These are phyloP conservation scores for Penicillium aurantiogriseum DNA, from an alignment of 2,329 filamentous ascomycete species.

Conservation along the genomic window DNA sequence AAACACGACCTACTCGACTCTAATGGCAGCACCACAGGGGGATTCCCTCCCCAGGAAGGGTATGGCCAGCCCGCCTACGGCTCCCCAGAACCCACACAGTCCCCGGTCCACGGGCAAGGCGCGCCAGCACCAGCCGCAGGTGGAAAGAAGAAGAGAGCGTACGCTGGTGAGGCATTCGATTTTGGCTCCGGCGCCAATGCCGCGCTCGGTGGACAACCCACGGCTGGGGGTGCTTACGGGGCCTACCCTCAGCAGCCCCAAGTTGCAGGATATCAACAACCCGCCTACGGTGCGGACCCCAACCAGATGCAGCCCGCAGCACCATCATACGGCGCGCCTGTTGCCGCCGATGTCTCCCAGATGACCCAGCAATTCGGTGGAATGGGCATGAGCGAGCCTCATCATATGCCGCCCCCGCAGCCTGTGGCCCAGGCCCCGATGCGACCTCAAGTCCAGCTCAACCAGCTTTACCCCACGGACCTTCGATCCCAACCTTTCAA, in stretches of 20 bases:
- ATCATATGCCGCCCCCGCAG: conserved; percentile 45
- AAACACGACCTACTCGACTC: conserved; percentile 15
- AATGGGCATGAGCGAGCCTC: conserved; percentile 66
- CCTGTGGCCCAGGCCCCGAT: conserved; percentile 47
- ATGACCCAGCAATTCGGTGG: conserved; percentile 81
- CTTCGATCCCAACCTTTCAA: conserved; percentile 91
- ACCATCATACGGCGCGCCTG: conserved; percentile 62
- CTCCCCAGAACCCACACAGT: conserved; percentile 40
- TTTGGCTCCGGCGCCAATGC: conserved; percentile 87
- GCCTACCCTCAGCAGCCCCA: conserved; percentile 57
- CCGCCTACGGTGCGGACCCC: conserved; percentile 47
- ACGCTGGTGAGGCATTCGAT: conserved; percentile 92
- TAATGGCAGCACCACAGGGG: conserved; percentile 54
- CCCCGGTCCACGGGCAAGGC: conserved; percentile 32
- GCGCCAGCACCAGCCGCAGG: conserved; percentile 33
- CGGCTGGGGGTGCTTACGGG: conserved; percentile 61
- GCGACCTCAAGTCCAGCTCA: conserved; percentile 54
- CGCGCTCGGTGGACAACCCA: conserved; percentile 49
- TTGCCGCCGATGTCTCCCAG: conserved; percentile 60
- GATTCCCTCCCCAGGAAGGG: conserved; percentile 52
- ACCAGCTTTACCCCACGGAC: conserved; percentile 90
- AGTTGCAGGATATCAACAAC: conserved; percentile 45
- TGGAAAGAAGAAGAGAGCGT: conserved; percentile 79
- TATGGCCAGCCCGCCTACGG: conserved; percentile 46
- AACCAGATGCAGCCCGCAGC: conserved; percentile 59